phyloP scores from a whole-genome alignment of 495 filamentous ascomycete species.

The Alectoria sarmentosa region DNA sequence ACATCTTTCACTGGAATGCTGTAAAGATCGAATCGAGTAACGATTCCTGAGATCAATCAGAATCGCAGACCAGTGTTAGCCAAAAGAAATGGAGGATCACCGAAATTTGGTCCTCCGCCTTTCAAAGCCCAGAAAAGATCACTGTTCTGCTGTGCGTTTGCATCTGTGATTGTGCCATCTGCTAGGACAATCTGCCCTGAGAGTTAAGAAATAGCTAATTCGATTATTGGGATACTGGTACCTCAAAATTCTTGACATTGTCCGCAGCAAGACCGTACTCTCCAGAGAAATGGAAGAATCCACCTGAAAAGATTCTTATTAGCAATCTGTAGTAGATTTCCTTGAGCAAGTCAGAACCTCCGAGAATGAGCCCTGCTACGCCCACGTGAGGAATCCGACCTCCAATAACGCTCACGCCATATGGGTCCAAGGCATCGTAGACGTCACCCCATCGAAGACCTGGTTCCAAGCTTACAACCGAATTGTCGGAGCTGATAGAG shows the following conservation, averaged over 20 bases:
- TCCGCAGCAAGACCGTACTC: constrained; percentile 20
- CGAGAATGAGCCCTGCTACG: constrained; percentile 11
- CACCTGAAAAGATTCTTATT: neutral
- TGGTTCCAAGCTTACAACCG: constrained; percentile 35
- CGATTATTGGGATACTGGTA: neutral
- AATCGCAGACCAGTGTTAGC: neutral
- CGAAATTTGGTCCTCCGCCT: constrained; percentile 30
- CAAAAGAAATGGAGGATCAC: constrained; percentile 6
- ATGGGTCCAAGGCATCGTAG: constrained; percentile 31
- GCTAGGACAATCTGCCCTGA: constrained; percentile 33
- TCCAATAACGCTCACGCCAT: constrained; percentile 33
- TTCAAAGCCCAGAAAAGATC: constrained; percentile 32
- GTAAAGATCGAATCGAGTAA: constrained; percentile 49
- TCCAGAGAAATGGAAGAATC: constrained; percentile 4
- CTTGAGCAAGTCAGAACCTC: constrained; percentile 4
- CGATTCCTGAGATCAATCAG: constrained; percentile 36
- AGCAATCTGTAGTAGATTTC: neutral
- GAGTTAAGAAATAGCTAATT: neutral
- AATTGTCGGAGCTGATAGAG: constrained; percentile 33
- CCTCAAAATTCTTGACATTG: constrained; percentile 23
- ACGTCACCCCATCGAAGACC: constrained; percentile 41
- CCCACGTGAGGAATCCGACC: constrained; percentile 31
- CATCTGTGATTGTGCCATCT: constrained; percentile 38
- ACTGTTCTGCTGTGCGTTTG: constrained; percentile 33
- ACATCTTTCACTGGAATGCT: constrained; percentile 33